Conservation (phyloP, 768 basidiomycete genomes). For the Lactarius vividus region DNA sequence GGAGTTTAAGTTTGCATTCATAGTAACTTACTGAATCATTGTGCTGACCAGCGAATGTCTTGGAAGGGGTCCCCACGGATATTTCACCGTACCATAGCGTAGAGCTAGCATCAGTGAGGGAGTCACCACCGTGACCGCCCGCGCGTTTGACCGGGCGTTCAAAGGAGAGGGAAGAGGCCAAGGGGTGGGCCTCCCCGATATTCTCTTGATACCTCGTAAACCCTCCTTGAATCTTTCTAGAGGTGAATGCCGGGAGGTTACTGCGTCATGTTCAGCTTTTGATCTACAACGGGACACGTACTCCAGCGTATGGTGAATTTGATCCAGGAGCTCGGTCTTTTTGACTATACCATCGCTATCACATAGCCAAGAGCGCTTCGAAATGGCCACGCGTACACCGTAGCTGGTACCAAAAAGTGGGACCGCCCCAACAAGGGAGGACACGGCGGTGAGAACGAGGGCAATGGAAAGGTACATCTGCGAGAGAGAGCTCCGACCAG, state of each 20-base stretch:
- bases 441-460: not conserved
- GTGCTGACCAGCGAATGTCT: conserved; percentile 5
- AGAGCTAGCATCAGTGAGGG: not conserved
- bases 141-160: not conserved
- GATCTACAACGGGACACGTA: not conserved
- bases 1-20: not conserved
- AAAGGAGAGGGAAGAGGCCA: not conserved
- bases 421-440: conserved; percentile 1
- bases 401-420: not conserved
- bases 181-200: not conserved
- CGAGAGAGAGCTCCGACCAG: not conserved
- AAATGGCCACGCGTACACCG: conserved; percentile 3
- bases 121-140: not conserved
- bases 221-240: conserved; percentile 16
- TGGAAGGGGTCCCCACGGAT: conserved; percentile 17
- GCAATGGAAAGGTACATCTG: not conserved
- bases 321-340: too few relatives aligned
- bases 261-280: too few relatives aligned
- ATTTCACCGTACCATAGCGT: conserved; percentile 20
- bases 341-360: not conserved
- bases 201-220: conserved; percentile 12
- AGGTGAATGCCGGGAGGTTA: not conserved
- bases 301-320: not conserved
- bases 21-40: not conserved
- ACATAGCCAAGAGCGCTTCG: conserved; percentile 7